Conservation (phyloP, 306 rosid genomes). For the Castanea crenata region DNA sequence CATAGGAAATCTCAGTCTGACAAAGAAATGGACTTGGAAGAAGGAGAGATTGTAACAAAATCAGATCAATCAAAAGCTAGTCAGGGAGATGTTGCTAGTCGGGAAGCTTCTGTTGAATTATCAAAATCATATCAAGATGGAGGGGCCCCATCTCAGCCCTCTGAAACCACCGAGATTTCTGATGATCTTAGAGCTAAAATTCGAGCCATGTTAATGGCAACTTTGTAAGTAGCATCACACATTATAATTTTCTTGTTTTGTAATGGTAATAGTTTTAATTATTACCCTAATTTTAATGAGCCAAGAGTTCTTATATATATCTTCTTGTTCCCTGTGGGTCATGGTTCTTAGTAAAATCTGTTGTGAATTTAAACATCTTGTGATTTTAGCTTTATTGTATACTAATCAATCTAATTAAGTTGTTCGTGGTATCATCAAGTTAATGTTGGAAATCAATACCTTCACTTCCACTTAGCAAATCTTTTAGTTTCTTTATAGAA, state of each 20-base stretch:
- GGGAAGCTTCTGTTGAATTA: conserved; percentile 57
- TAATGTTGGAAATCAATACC: no score
- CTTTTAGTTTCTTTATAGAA: no score
- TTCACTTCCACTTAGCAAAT: no score
- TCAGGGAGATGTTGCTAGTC: conserved; percentile 37
- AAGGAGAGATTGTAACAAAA: conserved; percentile 61
- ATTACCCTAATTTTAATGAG: no score
- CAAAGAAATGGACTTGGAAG: conserved; percentile 53
- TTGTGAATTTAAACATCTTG: no score
- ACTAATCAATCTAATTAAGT: no score
- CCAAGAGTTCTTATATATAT: no score
- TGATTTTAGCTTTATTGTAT: no score
- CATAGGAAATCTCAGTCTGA: conserved; percentile 28
- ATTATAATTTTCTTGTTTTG: background rate
- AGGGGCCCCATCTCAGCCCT: conserved; percentile 49
- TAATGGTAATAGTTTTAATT: background rate
- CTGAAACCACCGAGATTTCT: conserved; percentile 51
- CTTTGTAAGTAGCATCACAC: conserved; percentile 31
- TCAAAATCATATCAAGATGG: conserved; percentile 27
- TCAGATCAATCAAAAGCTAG: conserved; percentile 40
- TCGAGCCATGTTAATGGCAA: conserved; percentile 79
- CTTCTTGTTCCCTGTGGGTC: no score
- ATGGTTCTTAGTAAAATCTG: no score
- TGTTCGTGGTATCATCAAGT: no score
- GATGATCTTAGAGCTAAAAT: conserved; percentile 90